Base-by-base conservation (phyloP, 306 rosid genomes). In the Cicer pinnatifidum region DNA sequence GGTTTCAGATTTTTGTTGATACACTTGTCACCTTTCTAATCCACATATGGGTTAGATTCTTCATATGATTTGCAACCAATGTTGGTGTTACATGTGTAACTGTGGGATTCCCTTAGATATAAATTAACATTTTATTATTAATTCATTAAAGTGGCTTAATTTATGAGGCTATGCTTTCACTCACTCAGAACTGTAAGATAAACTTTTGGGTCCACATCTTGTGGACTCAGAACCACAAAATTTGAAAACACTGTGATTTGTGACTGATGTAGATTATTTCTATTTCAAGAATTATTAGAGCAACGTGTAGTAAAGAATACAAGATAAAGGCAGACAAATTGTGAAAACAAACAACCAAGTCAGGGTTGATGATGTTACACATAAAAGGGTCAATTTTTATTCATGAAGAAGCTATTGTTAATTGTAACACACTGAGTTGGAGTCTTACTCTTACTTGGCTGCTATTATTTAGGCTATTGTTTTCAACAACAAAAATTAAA, bases 11-110 rank as follows among this genome's bases (percentile, higher is more conserved):
- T 80, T 39, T 39, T 68, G 37, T 8, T 38, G 9, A 0, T 61
- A 46, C 72, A 75, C 72, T 20, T 80, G 80, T 60, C 84, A 74
- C 16, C 19, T 7, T 3, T 71, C 12, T 44, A 68, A 80, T 74
- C 76, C 80, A 75, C 60, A 9, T 60, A 9, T 2, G 66, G 83
- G 58, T 58, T 67, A 58, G 79, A 80, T 74, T 80, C 80, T 50
- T 59, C 9, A 0, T 5, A 1, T 43, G 15, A 58, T 45, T 0
- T 53, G 1, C 15, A 1, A 35, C 83, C 80, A 80, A 50, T 69
- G 44, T 59, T 53, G 20, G 3, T 28, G 60, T 52, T 74, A 57
- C 84, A 75, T 64, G 84, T 75, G 71, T 58, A 13, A 23, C 1
- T 48, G 0, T 11, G 10, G 53, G 75, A 74, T 73, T 80, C 83